Evolutionary conservation across 2,329 filamentous ascomycete genomes (phyloP).

Genomic region (Fusarium agapanthi): DNA sequence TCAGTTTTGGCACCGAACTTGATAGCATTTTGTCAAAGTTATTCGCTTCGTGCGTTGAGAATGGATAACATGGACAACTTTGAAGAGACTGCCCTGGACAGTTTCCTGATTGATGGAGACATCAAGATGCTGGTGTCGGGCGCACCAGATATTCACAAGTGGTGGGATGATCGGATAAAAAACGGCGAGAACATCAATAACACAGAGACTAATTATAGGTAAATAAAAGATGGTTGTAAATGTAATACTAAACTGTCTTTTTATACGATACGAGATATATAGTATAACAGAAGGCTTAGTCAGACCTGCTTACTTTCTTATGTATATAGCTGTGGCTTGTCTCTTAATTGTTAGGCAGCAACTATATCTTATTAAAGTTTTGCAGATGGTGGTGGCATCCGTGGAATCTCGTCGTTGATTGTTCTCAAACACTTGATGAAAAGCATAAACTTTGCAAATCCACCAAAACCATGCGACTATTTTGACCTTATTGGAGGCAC

Average conservation of each 20-base stretch:
- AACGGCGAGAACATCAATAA: background rate
- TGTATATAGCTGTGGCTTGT: too few relatives aligned
- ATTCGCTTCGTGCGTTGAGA: background rate
- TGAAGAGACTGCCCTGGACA: background rate
- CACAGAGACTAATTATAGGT: rapidly evolving
- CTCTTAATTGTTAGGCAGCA: background rate
- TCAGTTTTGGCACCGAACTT: background rate
- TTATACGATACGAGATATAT: too few relatives aligned
- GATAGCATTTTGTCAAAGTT: background rate
- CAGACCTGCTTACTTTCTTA: too few relatives aligned
- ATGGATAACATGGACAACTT: background rate
- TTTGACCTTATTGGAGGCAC: background rate
- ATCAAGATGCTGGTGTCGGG: background rate
- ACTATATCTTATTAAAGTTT: rapidly evolving
- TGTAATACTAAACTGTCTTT: too few relatives aligned
- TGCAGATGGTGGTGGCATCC: background rate
- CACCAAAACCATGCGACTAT: background rate
- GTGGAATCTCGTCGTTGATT: background rate
- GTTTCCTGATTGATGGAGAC: background rate
- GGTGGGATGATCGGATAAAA: background rate
- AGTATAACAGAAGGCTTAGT: too few relatives aligned
- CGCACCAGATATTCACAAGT: background rate
- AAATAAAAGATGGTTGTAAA: rapidly evolving
- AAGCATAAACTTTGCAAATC: background rate
- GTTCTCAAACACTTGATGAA: background rate